Conservation (phyloP, 2,329 filamentous ascomycete genomes). For the Alternaria gansuensis region DNA sequence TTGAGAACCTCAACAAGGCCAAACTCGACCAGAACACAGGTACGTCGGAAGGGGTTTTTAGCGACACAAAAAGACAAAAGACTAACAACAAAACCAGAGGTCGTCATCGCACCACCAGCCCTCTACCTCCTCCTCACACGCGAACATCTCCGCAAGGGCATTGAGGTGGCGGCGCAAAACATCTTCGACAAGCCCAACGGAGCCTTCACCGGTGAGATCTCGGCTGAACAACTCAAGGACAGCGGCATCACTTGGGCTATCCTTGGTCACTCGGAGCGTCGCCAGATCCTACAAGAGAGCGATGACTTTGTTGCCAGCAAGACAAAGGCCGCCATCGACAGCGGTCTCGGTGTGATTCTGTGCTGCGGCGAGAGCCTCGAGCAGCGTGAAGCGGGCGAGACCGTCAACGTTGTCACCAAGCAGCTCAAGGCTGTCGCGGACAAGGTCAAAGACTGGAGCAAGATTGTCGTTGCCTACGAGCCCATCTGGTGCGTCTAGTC, state of each 20-base stretch:
- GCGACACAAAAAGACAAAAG: conserved; percentile 3
- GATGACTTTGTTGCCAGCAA: conserved; percentile 87
- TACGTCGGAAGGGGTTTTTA: conserved; percentile 49
- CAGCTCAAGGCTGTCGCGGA: conserved; percentile 86
- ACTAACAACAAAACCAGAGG: conserved; percentile 68
- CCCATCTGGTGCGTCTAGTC: conserved; percentile 80
- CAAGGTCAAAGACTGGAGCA: conserved; percentile 85
- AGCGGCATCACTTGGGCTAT: conserved; percentile 88
- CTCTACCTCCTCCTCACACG: conserved; percentile 91
- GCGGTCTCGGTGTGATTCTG: conserved; percentile 89
- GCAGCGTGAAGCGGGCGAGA: conserved; percentile 86
- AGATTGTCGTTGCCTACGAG: conserved; percentile 97
- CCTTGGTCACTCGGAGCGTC: conserved; percentile 93
- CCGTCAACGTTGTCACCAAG: conserved; percentile 81
- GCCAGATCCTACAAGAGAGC: conserved; percentile 85
- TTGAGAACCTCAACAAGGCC: conserved; percentile 86
- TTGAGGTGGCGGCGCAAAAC: conserved; percentile 94
- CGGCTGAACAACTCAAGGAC: conserved; percentile 89
- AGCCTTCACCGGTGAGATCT: conserved; percentile 97
- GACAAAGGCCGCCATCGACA: conserved; percentile 90
- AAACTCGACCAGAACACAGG: conserved; percentile 78
- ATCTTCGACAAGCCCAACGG: conserved; percentile 97
- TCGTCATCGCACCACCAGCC: conserved; percentile 89
- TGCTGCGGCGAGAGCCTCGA: conserved; percentile 97
- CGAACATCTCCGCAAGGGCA: conserved; percentile 75